phyloP scores from a whole-genome alignment of 345 rosid species.

The Anacardium occidentale region DNA sequence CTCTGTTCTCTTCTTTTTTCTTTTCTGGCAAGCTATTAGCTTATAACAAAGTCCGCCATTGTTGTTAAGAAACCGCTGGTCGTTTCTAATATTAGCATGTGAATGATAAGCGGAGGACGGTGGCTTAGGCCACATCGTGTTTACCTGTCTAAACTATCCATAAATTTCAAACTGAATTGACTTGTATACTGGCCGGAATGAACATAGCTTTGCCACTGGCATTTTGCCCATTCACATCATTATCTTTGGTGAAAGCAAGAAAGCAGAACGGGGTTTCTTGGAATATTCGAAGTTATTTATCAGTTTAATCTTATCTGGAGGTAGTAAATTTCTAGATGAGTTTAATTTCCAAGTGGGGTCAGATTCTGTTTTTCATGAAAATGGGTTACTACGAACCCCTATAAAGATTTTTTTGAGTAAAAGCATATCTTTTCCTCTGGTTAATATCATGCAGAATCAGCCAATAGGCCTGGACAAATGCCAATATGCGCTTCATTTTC shows the following conservation, averaged over 20 bases:
- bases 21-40: too few species aligned
- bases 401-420: not conserved
- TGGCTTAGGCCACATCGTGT: not conserved
- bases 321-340: not conserved
- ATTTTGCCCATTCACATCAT: not conserved
- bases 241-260: constrained; percentile 25
- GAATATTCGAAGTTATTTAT: not conserved
- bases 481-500: not conserved
- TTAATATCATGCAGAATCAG: too few species aligned
- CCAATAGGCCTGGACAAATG: not conserved
- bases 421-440: too few species aligned
- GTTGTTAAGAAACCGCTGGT: constrained; percentile 15
- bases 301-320: not conserved
- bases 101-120: not conserved
- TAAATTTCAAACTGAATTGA: constrained; percentile 1
- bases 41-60: not conserved
- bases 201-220: too few species aligned
- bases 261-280: not conserved
- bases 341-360: not conserved
- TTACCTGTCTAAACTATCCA: not conserved
- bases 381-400: too few species aligned
- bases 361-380: too few species aligned
- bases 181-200: not conserved
- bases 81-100: not conserved
- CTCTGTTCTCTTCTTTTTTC: too few species aligned